phyloP scores from a whole-genome alignment of 2,329 filamentous ascomycete genomes.

The Chaetomium olivaceum region DNA sequence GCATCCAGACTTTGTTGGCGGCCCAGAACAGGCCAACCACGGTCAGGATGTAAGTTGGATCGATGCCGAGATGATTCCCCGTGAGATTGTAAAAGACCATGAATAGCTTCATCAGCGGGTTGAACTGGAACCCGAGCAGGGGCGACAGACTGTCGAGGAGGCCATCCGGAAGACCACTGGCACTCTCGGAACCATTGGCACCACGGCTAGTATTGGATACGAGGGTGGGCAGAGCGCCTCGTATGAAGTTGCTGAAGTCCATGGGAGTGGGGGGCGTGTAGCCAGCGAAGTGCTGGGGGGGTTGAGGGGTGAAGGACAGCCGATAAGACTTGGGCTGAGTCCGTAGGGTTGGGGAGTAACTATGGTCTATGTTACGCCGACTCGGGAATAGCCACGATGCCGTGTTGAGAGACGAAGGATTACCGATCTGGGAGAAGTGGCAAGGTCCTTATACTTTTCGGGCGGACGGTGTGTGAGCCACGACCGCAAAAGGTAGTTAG shows the following conservation, averaged over 20 bases:
- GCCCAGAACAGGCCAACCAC: conserved; percentile 52
- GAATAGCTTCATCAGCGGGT: conserved; percentile 45
- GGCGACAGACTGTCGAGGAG: conserved; percentile 49
- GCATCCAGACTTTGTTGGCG: conserved; percentile 42
- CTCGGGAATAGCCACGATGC: background rate
- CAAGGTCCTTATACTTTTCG: conserved; percentile 5
- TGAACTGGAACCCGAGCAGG: conserved; percentile 45
- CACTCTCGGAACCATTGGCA: conserved; percentile 22
- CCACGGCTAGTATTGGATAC: conserved; percentile 28
- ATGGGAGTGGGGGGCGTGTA: conserved; percentile 20
- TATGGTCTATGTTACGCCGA: background rate
- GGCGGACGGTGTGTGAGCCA: background rate
- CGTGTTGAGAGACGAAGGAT: background rate
- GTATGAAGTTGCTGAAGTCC: conserved; percentile 33
- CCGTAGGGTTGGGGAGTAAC: background rate
- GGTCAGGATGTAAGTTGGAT: conserved; percentile 51
- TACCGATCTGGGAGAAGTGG: background rate
- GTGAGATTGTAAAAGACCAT: conserved; percentile 50
- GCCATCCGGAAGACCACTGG: conserved; percentile 27
- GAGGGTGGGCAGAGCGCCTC: conserved; percentile 31
- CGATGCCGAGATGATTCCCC: conserved; percentile 49
- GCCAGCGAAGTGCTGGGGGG: background rate
- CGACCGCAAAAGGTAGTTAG: background rate
- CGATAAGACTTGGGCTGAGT: background rate
- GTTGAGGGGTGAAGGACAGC: background rate